Evolutionary conservation across 768 basidiomycete genomes (phyloP).

Genomic region (Lentinula sp.): DNA sequence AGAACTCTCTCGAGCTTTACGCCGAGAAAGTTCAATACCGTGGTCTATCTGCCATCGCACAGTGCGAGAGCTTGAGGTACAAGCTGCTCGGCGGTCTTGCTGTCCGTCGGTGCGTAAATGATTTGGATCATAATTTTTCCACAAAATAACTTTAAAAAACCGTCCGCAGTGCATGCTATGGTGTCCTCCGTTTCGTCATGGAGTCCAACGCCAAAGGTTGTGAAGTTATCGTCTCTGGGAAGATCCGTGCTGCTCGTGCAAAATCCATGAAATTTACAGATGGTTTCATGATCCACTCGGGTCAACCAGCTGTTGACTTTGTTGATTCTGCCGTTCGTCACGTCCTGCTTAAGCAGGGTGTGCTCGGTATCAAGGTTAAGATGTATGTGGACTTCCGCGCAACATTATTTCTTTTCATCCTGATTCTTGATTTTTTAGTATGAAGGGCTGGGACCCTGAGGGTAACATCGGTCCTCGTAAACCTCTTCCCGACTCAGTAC

Average conservation of each 20-base stretch:
- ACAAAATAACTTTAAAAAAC: not conserved
- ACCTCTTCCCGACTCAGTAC: slow-evolving; percentile 93
- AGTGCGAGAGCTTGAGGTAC: slow-evolving; percentile 97
- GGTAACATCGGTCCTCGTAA: slow-evolving; percentile 85
- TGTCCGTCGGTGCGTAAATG: slow-evolving; percentile 77
- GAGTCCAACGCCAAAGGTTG: slow-evolving; percentile 99
- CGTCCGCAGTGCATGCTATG: slow-evolving; percentile 83
- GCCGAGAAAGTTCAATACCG: slow-evolving; percentile 99
- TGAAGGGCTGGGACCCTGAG: slow-evolving; percentile 95
- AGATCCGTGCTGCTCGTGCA: slow-evolving; percentile 98
- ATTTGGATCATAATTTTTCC: not conserved
- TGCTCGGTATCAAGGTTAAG: slow-evolving; percentile 99
- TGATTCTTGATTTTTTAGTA: slow-evolving; percentile 43
- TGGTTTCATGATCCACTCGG: slow-evolving; percentile 98
- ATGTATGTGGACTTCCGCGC: slow-evolving; percentile 54
- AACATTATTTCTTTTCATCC: not conserved
- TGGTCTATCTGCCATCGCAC: slow-evolving; percentile 96
- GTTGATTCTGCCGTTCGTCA: slow-evolving; percentile 98
- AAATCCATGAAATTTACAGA: slow-evolving; percentile 99
- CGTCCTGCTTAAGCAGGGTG: slow-evolving; percentile 97
- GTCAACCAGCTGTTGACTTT: slow-evolving; percentile 95
- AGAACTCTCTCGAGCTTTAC: slow-evolving; percentile 97
- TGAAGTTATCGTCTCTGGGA: slow-evolving; percentile 99
- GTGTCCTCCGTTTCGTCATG: slow-evolving; percentile 99
- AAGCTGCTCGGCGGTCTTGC: slow-evolving; percentile 99